These are phyloP conservation scores for Wickerhamomyces sp. DNA, from an alignment of 1,139 yeast genomes.

Conservation along the genomic window DNA sequence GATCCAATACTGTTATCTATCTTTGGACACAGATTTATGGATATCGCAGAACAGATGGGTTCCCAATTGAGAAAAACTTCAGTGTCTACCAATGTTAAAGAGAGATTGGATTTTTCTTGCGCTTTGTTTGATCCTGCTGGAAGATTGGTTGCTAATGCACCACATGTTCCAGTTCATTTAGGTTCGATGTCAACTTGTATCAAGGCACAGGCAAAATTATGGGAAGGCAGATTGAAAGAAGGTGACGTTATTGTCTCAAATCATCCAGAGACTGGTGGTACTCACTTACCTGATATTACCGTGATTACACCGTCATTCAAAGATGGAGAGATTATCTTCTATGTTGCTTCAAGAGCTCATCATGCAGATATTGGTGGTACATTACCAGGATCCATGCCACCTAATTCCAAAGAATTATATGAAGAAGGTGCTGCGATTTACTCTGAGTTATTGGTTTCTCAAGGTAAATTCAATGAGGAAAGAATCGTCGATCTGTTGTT, in stretches of 20 bases:
- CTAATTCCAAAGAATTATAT: conserved; percentile 40
- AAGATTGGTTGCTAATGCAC: conserved; percentile 80
- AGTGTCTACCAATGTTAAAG: conserved; percentile 83
- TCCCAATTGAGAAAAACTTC: conserved; percentile 74
- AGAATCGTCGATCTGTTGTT: conserved; percentile 33
- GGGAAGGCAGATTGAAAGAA: conserved; percentile 55
- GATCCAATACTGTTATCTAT: conserved; percentile 75
- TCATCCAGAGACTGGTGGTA: conserved; percentile 79
- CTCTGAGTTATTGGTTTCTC: conserved; percentile 36
- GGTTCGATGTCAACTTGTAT: conserved; percentile 91
- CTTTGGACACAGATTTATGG: conserved; percentile 82
- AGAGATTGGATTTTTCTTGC: conserved; percentile 79
- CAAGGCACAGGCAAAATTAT: conserved; percentile 55
- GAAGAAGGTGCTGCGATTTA: conserved; percentile 47
- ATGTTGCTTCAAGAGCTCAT: conserved; percentile 47
- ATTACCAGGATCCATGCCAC: conserved; percentile 46
- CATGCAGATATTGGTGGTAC: conserved; percentile 51
- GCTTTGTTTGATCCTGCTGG: conserved; percentile 76
- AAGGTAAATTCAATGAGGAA: conserved; percentile 39
- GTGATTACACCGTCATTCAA: conserved; percentile 57
- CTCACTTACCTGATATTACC: conserved; percentile 79
- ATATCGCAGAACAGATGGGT: conserved; percentile 90
- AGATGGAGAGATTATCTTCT: conserved; percentile 33
- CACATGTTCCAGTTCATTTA: conserved; percentile 82
- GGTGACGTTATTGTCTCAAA: conserved; percentile 78